phyloP scores from a whole-genome alignment of 2,329 filamentous ascomycete genomes.

The Cryphonectria radicalis region DNA sequence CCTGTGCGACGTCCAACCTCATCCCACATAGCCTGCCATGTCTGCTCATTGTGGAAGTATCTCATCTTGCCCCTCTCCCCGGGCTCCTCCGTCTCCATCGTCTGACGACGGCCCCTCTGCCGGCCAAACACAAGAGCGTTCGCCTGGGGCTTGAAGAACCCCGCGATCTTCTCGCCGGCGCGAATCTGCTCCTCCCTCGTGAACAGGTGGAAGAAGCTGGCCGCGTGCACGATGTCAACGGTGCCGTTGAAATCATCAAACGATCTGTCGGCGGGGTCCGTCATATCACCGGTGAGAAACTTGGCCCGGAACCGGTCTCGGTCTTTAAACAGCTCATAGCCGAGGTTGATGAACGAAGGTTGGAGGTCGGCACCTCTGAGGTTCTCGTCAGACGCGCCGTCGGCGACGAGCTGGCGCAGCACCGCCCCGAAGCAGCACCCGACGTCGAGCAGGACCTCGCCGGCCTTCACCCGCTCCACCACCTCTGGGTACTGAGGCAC shows the following conservation, averaged over 20 bases:
- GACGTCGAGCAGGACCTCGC: conserved; percentile 43
- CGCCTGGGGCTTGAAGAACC: conserved; percentile 33
- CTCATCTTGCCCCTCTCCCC: conserved; percentile 31
- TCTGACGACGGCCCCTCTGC: conserved; percentile 36
- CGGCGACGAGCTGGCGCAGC: conserved; percentile 46
- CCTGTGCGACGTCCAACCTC: conserved; percentile 44
- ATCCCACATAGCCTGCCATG: conserved; percentile 48
- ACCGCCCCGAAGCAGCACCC: conserved; percentile 52
- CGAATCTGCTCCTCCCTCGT: conserved; percentile 36
- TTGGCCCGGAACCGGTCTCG: conserved; percentile 31
- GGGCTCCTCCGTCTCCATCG: conserved; percentile 24
- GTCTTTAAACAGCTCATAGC: conserved; percentile 42
- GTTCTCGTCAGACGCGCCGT: conserved; percentile 44
- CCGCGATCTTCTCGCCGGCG: conserved; percentile 34
- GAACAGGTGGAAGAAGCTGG: conserved; percentile 41
- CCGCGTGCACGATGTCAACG: conserved; percentile 38
- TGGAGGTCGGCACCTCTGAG: conserved; percentile 45
- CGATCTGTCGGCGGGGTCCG: conserved; percentile 27
- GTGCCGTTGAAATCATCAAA: conserved; percentile 33
- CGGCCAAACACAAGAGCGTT: conserved; percentile 37
- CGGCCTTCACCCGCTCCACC: conserved; percentile 36
- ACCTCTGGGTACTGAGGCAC: conserved; percentile 39
- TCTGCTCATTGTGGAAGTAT: conserved; percentile 46
- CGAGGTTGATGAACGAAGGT: conserved; percentile 39
- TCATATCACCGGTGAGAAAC: conserved; percentile 36